Percentiles rank a stretch among this genome's conserved stretches.
Conservation (phyloP, 164 flowering plant species). For the Dillenia suffruticosa region DNA sequence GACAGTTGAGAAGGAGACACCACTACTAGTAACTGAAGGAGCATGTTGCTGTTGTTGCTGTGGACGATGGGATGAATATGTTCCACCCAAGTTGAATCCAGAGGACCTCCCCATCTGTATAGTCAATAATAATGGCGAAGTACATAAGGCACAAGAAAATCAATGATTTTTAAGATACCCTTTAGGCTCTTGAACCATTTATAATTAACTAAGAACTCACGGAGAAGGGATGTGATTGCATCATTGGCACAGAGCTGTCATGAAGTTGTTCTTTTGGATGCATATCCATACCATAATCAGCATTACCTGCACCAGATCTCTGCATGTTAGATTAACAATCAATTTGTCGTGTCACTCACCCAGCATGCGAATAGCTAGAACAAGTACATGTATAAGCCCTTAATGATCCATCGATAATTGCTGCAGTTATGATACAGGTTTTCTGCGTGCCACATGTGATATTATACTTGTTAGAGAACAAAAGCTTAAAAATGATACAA, state of each 20-base stretch:
- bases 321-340: too few species aligned
- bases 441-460: too few species aligned
- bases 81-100: conserved; percentile 76
- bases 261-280: conserved; percentile 88
- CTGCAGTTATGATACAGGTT: too few species aligned
- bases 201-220: conserved; percentile 35
- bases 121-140: neutral
- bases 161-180: neutral
- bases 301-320: conserved; percentile 41
- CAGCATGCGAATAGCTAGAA: too few species aligned
- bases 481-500: too few species aligned
- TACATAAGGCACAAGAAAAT: conserved; percentile 1
- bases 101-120: conserved; percentile 71
- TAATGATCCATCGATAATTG: too few species aligned
- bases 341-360: too few species aligned
- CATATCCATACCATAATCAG: conserved; percentile 73
- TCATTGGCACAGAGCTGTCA: conserved; percentile 69
- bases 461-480: too few species aligned
- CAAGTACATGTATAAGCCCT: too few species aligned
- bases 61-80: conserved; percentile 72
- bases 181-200: neutral
- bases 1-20: conserved; percentile 58
- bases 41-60: conserved; percentile 63
- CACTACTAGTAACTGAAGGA: conserved; percentile 60
- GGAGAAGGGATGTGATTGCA: conserved; percentile 80